These are phyloP conservation scores for Calonectria pseudoreteaudii DNA, from an alignment of 2,329 filamentous ascomycete species.

Conservation along the genomic window DNA sequence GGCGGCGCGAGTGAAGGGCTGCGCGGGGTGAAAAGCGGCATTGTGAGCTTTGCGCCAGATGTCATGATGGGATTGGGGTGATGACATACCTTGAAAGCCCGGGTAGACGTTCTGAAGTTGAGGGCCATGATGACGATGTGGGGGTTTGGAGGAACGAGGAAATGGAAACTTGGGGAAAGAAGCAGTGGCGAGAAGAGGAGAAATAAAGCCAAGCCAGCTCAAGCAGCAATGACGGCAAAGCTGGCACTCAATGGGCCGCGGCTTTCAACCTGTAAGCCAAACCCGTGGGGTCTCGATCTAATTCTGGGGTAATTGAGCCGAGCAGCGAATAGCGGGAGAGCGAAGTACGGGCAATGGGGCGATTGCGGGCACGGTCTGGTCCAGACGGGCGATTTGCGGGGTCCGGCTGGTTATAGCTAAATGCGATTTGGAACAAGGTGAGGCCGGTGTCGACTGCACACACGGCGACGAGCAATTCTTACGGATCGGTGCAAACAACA, in stretches of 20 bases:
- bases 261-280: conserved; percentile 40
- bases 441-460: neutral
- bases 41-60: neutral
- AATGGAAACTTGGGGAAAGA: conserved; percentile 12
- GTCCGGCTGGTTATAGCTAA: conserved; percentile 5
- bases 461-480: neutral
- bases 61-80: neutral
- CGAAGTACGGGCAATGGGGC: conserved; percentile 17
- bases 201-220: conserved; percentile 2
- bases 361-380: conserved; percentile 8
- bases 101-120: conserved; percentile 70
- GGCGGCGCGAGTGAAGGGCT: conserved; percentile 48
- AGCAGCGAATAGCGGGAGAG: conserved; percentile 40
- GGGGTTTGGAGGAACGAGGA: neutral
- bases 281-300: conserved; percentile 36
- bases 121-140: conserved; percentile 67
- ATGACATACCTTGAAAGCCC: conserved; percentile 71
- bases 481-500: neutral
- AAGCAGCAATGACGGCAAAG: conserved; percentile 13
- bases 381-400: conserved; percentile 7
- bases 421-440: conserved; percentile 8
- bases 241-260: conserved; percentile 33
- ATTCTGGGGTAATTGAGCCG: conserved; percentile 42
- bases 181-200: neutral
- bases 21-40: neutral